Evolutionary conservation across 164 flowering plant species (phyloP), one percentile per base, ranked within the genome.

Genomic region (Aristolochia californica): DNA sequence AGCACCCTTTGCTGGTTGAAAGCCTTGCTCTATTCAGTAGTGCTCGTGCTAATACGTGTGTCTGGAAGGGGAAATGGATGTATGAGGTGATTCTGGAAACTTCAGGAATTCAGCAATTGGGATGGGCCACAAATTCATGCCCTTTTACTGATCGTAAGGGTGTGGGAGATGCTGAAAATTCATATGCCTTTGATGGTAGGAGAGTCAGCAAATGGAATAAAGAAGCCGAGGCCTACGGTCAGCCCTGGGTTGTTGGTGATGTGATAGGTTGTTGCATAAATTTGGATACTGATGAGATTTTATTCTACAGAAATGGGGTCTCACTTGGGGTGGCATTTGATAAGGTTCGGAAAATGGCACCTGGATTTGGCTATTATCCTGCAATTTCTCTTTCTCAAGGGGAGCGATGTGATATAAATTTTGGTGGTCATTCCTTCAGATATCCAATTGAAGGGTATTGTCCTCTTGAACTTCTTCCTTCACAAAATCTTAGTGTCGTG

Each of bases 21-120:
- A 86, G 98, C 77, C 67, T 79, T 28, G 84, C 91, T 25, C 63
- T 80, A 72, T 88, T 91, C 63, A 88, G 96, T 70, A 91, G 98
- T 67, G 87, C 70, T 23, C 77, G 98, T 64, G 90, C 95, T 43
- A 88, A 88, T 78, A 74, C 80, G 14, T 91, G 80, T 77, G 84
- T 84, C 26, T 84, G 90, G 88, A 80, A 79, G 71, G 96, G 96
- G 47, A 88, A 88, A 74, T 91, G 98, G 98, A 91, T 91, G 98
- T 91, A 84, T 72, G 98, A 91, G 75, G 96, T 83, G 50, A 75
- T 74, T 55, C 67, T 91, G 28, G 98, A 86, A 72, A 91, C 96
- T 67, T 74, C 84, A 0, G 98, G 96, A 30, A 72, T 86, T 57
- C 96, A 86, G 66, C 95, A 86, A 74, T 81, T 91, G 65, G 98